A percentile compares a stretch with the other conserved stretches of the same genome.
Evolutionary conservation across 2,329 filamentous ascomycete genomes (phyloP).

Genomic region (Fusarium sacchari): DNA sequence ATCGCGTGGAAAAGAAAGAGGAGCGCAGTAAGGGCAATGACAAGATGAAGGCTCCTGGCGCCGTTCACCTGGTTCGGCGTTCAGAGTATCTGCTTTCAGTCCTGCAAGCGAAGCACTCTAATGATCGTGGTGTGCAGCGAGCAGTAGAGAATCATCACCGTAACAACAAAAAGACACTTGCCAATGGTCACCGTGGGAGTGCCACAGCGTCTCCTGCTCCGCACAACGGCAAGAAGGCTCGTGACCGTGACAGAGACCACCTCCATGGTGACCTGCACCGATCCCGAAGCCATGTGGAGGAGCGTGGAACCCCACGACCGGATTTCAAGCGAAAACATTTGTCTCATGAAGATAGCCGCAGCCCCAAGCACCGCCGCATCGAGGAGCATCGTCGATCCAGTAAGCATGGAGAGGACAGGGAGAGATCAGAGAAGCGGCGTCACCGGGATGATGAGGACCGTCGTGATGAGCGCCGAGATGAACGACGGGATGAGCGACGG

Average conservation of each 20-base stretch:
- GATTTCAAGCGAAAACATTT: constrained; percentile 72
- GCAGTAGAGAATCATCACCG: constrained; percentile 93
- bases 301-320: constrained; percentile 61
- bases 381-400: constrained; percentile 54
- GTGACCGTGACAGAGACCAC: constrained; percentile 60
- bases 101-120: constrained; percentile 83
- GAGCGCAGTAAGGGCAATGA: constrained; percentile 83
- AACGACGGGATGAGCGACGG: constrained; percentile 28
- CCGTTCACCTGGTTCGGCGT: constrained; percentile 93
- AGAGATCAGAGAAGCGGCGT: constrained; percentile 45
- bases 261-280: constrained; percentile 60
- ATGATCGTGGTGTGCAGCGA: constrained; percentile 78
- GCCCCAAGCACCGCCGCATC: constrained; percentile 55
- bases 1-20: constrained; percentile 97
- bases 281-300: constrained; percentile 61
- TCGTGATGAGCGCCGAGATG: constrained; percentile 36
- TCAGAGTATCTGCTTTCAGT: constrained; percentile 97
- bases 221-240: constrained; percentile 54
- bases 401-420: constrained; percentile 51
- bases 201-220: constrained; percentile 79
- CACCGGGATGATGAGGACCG: constrained; percentile 40
- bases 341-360: constrained; percentile 55
- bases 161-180: constrained; percentile 83
- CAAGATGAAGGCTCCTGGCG: constrained; percentile 91
- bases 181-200: constrained; percentile 70